Percentiles rank a stretch among this genome's conserved stretches.
Evolutionary conservation across 2,329 filamentous ascomycete genomes (phyloP).

Genomic region (Fusarium sp.): DNA sequence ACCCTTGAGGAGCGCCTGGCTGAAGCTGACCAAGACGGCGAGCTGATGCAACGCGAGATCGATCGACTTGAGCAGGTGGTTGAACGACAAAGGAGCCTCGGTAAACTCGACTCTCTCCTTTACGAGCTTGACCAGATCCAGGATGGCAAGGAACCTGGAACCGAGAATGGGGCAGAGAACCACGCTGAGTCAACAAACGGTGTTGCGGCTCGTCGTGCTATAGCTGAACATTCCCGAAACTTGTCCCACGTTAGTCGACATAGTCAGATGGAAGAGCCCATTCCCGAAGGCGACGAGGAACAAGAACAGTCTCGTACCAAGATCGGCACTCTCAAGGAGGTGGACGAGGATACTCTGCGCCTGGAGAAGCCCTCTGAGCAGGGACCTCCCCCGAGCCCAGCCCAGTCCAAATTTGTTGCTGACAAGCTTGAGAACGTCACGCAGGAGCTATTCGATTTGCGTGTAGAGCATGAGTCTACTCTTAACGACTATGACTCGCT

Average conservation of each 20-base stretch:
- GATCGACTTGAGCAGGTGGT: conserved; percentile 94
- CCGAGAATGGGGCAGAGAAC: conserved; percentile 42
- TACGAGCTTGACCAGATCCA: conserved; percentile 88
- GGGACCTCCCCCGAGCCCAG: conserved; percentile 70
- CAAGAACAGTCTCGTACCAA: conserved; percentile 47
- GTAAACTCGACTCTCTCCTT: conserved; percentile 91
- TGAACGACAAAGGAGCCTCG: conserved; percentile 92
- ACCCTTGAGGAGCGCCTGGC: conserved; percentile 95
- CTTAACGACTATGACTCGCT: conserved; percentile 84
- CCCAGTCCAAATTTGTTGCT: conserved; percentile 85
- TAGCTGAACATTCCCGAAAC: conserved; percentile 65
- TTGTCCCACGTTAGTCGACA: conserved; percentile 66
- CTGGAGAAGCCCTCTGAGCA: conserved; percentile 32
- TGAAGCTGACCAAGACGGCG: conserved; percentile 94
- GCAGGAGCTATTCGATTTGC: conserved; percentile 90
- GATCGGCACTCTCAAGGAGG: conserved; percentile 52
- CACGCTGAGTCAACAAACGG: conserved; percentile 53
- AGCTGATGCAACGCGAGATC: conserved; percentile 96
- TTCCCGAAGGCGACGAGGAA: conserved; percentile 65
- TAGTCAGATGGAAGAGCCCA: conserved; percentile 65
- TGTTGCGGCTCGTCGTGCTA: conserved; percentile 56
- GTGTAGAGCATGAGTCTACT: conserved; percentile 88
- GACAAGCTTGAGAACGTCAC: conserved; percentile 94
- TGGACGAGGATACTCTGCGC: conserved; percentile 38
- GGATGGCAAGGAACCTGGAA: conserved; percentile 61